These are phyloP conservation scores for Strobilomyces confusus DNA, from an alignment of 768 basidiomycete genomes.

Conservation along the genomic window DNA sequence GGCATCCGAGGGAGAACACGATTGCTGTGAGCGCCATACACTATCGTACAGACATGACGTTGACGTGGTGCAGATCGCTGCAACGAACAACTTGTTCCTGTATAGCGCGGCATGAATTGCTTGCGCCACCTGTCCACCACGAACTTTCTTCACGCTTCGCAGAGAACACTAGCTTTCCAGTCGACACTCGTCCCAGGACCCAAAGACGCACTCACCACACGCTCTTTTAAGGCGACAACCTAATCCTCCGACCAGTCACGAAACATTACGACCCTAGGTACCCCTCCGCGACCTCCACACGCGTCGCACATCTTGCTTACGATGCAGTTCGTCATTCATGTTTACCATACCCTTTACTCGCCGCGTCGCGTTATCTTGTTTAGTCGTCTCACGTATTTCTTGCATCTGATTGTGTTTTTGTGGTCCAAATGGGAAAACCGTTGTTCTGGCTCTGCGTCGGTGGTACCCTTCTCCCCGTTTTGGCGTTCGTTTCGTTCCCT, in stretches of 20 bases:
- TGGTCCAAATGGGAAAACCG: constrained; percentile 19
- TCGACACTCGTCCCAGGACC: constrained; percentile 12
- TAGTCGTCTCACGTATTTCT: constrained; percentile 22
- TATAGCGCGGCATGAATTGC: constrained; percentile 38
- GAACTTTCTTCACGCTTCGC: neutral
- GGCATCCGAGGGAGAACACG: constrained; percentile 98
- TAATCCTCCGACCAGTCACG: constrained; percentile 25
- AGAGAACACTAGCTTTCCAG: constrained; percentile 13
- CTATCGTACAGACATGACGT: neutral
- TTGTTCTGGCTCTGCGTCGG: constrained; percentile 17
- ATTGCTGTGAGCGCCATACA: constrained; percentile 70
- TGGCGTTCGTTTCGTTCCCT: constrained; percentile 7
- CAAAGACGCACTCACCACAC: constrained; percentile 13
- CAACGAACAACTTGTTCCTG: constrained; percentile 51
- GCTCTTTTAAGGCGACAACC: constrained; percentile 25
- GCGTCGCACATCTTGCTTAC: constrained; percentile 30
- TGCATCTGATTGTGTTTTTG: constrained; percentile 22
- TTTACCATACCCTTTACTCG: constrained; percentile 29
- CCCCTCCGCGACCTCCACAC: constrained; percentile 12
- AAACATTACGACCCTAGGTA: constrained; percentile 20
- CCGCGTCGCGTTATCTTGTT: constrained; percentile 29
- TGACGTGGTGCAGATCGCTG: constrained; percentile 67
- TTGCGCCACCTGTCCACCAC: neutral
- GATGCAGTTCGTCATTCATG: constrained; percentile 23
- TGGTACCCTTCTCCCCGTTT: constrained; percentile 6